Evolutionary conservation across 1,139 yeast genomes (phyloP), one percentile per base, ranked within the genome.

Genomic region (Hemisphaericaspora xylanilytica): DNA sequence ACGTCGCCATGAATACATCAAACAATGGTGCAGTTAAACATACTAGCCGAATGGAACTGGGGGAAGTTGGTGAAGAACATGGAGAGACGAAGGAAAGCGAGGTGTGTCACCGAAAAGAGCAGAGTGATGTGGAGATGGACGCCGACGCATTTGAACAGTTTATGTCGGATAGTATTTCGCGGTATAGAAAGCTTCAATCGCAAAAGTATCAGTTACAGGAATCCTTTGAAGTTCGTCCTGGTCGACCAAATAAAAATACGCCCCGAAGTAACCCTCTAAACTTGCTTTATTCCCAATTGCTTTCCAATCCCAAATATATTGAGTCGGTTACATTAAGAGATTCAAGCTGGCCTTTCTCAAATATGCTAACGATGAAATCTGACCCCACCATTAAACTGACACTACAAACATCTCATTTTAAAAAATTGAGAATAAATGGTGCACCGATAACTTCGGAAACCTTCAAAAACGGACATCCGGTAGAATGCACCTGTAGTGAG

Each of bases 401-500:
- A 1, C 53, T 61, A 15, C 69, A 62, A 41, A 58, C 61, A 2
- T 62, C 74, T 3, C 75, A 67, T 45, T 70, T 63, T 51, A 71
- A 71, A 45, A 71, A 71, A 42, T 55, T 71, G 10, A 56, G 77
- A 24, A 71, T 71, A 34, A 67, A 62, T 42, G 74, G 74, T 1
- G 52, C 63, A 3, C 74, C 74, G 2, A 61, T 65, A 27, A 61
- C 70, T 0, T 56, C 70, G 2, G 61, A 53, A 16, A 50, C 61
- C 5, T 58, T 50, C 37, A 38, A 35, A 39, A 49, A 39, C 10
- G 12, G 17, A 9, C 40, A 41, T 11, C 41, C 38, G 17, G 50
- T 47, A 13, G 29, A 36, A 7, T 51, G 58, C 32, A 51, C 43
- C 17, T 51, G 54, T 32, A 40, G 32, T 21, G 39, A 35, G 6